A percentile compares a stretch with the other conserved stretches of the same genome.
These are phyloP conservation scores for Lachnellula occidentalis DNA, from an alignment of 2,329 filamentous ascomycete species.

Conservation along the genomic window DNA sequence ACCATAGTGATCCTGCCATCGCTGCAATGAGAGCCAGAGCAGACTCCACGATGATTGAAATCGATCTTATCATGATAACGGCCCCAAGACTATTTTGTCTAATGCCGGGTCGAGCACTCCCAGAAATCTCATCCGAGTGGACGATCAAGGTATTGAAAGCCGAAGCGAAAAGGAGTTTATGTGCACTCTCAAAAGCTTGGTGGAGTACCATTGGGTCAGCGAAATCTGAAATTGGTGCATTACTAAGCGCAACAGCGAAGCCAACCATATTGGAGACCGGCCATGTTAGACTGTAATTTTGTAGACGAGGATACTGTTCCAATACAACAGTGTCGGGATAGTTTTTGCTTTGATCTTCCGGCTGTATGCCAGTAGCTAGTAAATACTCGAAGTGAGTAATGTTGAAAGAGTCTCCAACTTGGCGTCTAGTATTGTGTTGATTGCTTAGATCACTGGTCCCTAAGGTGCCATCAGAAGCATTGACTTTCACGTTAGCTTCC, in stretches of 20 bases:
- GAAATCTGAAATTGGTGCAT: constrained; percentile 28
- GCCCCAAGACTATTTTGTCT: constrained; percentile 2
- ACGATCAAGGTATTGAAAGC: constrained; percentile 20
- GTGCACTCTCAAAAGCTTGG: constrained; percentile 35
- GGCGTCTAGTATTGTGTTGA: too few species aligned
- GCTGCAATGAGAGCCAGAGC: constrained; percentile 20
- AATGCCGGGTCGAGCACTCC: neutral
- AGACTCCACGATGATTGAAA: constrained; percentile 26
- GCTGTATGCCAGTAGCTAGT: constrained; percentile 24
- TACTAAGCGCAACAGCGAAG: constrained; percentile 32
- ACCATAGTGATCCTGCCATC: constrained; percentile 17
- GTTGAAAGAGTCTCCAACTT: constrained; percentile 31
- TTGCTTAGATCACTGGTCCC: too few species aligned
- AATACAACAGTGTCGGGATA: constrained; percentile 14
- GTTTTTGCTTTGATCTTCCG: constrained; percentile 8
- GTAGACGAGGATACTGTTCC: constrained; percentile 17
- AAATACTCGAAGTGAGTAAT: constrained; percentile 34
- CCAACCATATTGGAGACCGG: constrained; percentile 32
- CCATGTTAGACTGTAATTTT: constrained; percentile 21
- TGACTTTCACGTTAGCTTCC: constrained; percentile 37
- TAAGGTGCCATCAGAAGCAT: constrained; percentile 13
- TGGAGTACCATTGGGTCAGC: constrained; percentile 31
- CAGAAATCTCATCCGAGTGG: neutral
- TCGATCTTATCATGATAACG: constrained; percentile 21
- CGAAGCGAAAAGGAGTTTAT: constrained; percentile 37